These are phyloP conservation scores for Lagerstroemia speciosa DNA, from an alignment of 345 rosid species.

Conservation along the genomic window DNA sequence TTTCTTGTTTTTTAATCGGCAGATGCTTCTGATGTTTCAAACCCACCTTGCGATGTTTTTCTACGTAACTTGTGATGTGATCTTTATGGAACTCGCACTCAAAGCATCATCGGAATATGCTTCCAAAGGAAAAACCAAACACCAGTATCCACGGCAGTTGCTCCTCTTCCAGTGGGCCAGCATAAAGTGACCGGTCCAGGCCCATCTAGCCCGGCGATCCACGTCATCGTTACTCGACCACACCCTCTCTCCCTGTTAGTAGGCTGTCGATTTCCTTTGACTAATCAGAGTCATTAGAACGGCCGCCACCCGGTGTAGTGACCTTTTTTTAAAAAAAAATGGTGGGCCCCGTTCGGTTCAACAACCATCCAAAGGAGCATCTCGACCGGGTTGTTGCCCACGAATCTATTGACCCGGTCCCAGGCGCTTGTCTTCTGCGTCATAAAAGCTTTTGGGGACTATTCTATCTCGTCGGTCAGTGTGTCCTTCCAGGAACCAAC, in stretches of 20 bases:
- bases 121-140: too few relatives aligned
- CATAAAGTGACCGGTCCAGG: not conserved
- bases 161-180: not conserved
- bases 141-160: not conserved
- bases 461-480: not conserved
- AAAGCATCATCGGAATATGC: not conserved
- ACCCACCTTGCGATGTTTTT: too few relatives aligned
- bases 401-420: not conserved
- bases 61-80: too few relatives aligned
- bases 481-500: not conserved
- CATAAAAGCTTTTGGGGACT: not conserved
- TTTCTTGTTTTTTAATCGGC: too few relatives aligned
- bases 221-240: not conserved
- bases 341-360: not conserved
- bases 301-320: not conserved
- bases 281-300: not conserved
- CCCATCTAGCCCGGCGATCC: not conserved
- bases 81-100: not conserved
- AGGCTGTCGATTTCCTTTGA: not conserved
- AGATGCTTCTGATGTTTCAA: too few relatives aligned
- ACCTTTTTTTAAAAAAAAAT: not conserved
- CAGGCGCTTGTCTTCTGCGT: conserved; percentile 7
- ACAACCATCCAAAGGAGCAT: not conserved
- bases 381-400: not conserved
- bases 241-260: not conserved